Evolutionary conservation across 441 rosid species (phyloP), one percentile per base, ranked within the genome.

Genomic region (Pelargonium cotyledonis): DNA sequence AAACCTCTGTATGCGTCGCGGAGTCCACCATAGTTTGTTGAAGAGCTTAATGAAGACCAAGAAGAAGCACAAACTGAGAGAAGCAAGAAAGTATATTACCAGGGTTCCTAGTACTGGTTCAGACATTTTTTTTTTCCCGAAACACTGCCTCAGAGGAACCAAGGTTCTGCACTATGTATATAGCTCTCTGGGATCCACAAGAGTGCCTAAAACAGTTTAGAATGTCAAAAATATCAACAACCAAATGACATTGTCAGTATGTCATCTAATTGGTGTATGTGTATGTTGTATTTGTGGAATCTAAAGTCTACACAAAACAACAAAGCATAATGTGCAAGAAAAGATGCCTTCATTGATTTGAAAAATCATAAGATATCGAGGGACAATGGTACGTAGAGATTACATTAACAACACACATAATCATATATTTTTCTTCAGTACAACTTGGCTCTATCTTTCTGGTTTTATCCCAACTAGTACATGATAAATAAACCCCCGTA

Each of bases 21-120:
- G 86, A 0, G 8, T 76, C 80, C 76, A 75, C 90, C 85, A 82
- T 26, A 78, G 65, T 41, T 74, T 73, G 67, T 78, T 6, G 1
- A 76, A 15, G 55, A 78, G 16, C 67, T 71, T 72, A 49, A 69
- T 9, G 15, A 84, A 40, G 65, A 41, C 62, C 6, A 74, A 29
- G 64, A 73, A 2, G 2, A 75, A 63, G 64, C 3, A 75, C 3
- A 78, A 35, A 16, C 73, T 44, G 8, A 77, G 0, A 46, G 38
- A 49, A 68, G 60, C 29, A 58, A 18, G 14, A 7, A 69, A 18
- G 23, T 66, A 18, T 16, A 71, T 2, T 5, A 23, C n/a, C 18
- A 63, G 8, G 18, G 31, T 66, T 53, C 49, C 75, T 66, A 64
- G 62, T 16, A 6, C 23, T 16, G 23, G 26, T 55, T 55, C 62